Conservation (phyloP, 352 stramenopile genomes). For the Globisporangium paroecandrum region DNA sequence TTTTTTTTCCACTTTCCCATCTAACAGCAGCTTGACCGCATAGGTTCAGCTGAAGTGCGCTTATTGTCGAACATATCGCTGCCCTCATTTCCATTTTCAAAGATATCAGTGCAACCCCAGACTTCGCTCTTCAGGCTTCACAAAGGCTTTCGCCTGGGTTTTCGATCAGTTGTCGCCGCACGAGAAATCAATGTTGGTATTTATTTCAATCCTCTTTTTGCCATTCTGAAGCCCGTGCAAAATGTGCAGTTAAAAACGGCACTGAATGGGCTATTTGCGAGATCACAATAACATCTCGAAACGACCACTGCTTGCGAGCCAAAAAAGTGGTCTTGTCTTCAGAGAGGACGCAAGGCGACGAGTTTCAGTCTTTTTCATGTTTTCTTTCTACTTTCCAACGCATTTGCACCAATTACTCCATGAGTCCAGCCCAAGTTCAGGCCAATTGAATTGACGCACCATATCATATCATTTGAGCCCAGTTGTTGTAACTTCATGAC, state of each 20-base stretch:
- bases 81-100: background rate
- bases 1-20: background rate
- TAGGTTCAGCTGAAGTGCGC: background rate
- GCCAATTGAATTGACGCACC: background rate
- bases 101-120: background rate
- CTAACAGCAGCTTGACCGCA: background rate
- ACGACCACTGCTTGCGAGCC: background rate
- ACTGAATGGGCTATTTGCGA: too few relatives aligned
- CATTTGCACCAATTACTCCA: background rate
- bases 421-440: too few relatives aligned
- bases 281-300: too few relatives aligned
- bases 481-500: background rate
- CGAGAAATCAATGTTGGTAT: too few relatives aligned
- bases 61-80: background rate
- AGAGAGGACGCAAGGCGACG: background rate
- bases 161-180: background rate
- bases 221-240: too few relatives aligned
- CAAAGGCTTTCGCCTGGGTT: too few relatives aligned
- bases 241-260: too few relatives aligned
- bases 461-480: background rate
- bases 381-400: background rate
- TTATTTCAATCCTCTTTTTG: too few relatives aligned
- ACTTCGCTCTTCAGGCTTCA: too few relatives aligned
- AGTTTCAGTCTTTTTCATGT: too few relatives aligned
- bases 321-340: background rate